Evolutionary conservation across 257 asterid genomes (phyloP), one percentile per base, ranked within the genome.

Genomic region (Scutellaria galericulata): DNA sequence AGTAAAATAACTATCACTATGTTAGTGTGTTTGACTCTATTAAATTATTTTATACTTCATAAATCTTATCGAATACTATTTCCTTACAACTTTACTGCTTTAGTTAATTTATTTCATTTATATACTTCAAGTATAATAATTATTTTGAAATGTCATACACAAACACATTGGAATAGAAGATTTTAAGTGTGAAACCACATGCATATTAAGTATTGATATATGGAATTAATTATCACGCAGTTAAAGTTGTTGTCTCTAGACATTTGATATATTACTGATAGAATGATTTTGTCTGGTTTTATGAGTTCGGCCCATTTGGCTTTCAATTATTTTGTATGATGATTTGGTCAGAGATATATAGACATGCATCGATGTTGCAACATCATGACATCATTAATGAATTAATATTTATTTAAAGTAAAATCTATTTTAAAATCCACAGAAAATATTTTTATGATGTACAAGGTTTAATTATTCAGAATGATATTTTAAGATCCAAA

Each of bases 281-380:
- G 75, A 55, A 78, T 78, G 71, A 78, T 78, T 51, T 72, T 78
- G 78, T 78, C 78, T 50, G 54, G 61, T 11, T 74, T 64, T 71
- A 42, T 58, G 57, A 48, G 70, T 47, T 77, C 54, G 69, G 41
- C 70, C 77, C 73, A 64, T 77, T 71, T 56, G n/a, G 41, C 7
- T 57, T 57, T 64, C 57, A 70, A 71, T 64, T 55, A 71, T 37
- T 64, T 41, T 4, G 66, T 51, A 72, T 58, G 20, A 58, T 77
- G 70, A 24, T 65, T 50, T 14, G 24, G 70, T 65, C 70, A 57
- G 52, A 50, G 46, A 42, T 53, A 54, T 46, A 70, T 47, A 57
- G 14, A 20, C 68, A 39, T 40, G 77, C 67, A 68, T 63, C 42
- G 35, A 45, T 13, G 41, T 57, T 70, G 62, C 59, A 64, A 64